Conservation (phyloP, 2,329 filamentous ascomycete genomes). For the Coleophoma cylindrospora region DNA sequence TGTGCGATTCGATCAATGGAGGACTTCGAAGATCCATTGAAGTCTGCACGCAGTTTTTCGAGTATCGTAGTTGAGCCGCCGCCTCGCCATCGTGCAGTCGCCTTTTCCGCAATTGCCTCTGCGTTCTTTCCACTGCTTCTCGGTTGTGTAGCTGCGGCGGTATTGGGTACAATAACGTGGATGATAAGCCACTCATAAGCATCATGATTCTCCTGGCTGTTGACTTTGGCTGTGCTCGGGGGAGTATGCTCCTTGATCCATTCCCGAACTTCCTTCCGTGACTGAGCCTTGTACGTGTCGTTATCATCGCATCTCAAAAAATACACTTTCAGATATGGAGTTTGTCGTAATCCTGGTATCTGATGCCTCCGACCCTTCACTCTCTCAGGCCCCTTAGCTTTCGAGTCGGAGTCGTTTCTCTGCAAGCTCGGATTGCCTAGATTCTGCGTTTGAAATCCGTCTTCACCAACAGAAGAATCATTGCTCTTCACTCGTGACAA, state of each 20-base stretch:
- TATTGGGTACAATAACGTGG: slow-evolving; percentile 88
- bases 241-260: slow-evolving; percentile 81
- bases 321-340: slow-evolving; percentile 88
- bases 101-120: slow-evolving; percentile 56
- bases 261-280: slow-evolving; percentile 75
- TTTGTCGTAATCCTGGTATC: slow-evolving; percentile 87
- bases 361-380: slow-evolving; percentile 73
- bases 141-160: slow-evolving; percentile 72
- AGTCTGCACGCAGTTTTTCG: slow-evolving; percentile 86
- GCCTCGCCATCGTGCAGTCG: slow-evolving; percentile 70
- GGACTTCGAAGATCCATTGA: slow-evolving; percentile 71
- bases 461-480: slow-evolving; percentile 37
- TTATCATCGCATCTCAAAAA: slow-evolving; percentile 92
- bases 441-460: slow-evolving; percentile 57
- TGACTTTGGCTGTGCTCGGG: slow-evolving; percentile 47
- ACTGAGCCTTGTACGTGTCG: slow-evolving; percentile 81
- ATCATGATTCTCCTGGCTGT: slow-evolving; percentile 85
- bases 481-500: slow-evolving; percentile 29
- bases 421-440: slow-evolving; percentile 33
- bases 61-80: slow-evolving; percentile 75
- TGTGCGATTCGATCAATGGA: slow-evolving; percentile 77
- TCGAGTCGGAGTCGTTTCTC: slow-evolving; percentile 15
- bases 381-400: slow-evolving; percentile 13
- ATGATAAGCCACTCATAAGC: slow-evolving; percentile 94
- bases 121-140: slow-evolving; percentile 50